Base-by-base conservation (phyloP, 2,329 filamentous ascomycete genomes). In the Botrytis tulipae region DNA sequence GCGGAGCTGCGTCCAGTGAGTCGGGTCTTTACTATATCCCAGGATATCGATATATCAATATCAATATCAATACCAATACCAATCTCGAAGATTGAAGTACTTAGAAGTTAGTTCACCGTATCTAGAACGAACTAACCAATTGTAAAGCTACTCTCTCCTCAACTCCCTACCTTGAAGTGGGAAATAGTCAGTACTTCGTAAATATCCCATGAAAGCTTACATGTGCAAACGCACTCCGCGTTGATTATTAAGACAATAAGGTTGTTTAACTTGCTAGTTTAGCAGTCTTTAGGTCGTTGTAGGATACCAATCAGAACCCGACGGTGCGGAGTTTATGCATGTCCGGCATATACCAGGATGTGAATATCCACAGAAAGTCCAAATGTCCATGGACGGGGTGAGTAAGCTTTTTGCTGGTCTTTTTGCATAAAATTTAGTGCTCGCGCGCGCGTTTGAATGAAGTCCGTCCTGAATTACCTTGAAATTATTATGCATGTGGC, bases 321-420 rank as follows among this genome's bases (percentile, higher is more conserved):
- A 48, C 46, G 44, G 44, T 29, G 35, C 65, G 65, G 65, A 67
- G 65, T 51, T 67, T 54, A 54, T 54, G 65, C 32, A 54, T 54
- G 65, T 67, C 65, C 65, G 65, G 46, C 46, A 40, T 40, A 54
- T 12, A 67, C 65, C 1, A 67, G 65, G 65, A 25, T 66, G 16
- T n/a, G 14, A 37, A 46, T n/a, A 14, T 46, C 44, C 44, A 46
- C 44, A 22, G 20, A 25, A 37, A 37, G 59, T 25, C 22, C 22
- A 46, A 46, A 46, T 22, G 44, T 46, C 44, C 40, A 65, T n/a
- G 40, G 20, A n/a, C 16, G n/a, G 40, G 40, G 32, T 37, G 32
- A 51, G 14, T 40, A 54, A 54, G 32, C 37, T 8, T n/a, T 25
- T 62, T 22, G 35, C 8, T 62, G 14, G 3, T n/a, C 46, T 67